Conservation (phyloP, 371 early-diverging fungal species). For the Dinochytrium kinnereticum region DNA sequence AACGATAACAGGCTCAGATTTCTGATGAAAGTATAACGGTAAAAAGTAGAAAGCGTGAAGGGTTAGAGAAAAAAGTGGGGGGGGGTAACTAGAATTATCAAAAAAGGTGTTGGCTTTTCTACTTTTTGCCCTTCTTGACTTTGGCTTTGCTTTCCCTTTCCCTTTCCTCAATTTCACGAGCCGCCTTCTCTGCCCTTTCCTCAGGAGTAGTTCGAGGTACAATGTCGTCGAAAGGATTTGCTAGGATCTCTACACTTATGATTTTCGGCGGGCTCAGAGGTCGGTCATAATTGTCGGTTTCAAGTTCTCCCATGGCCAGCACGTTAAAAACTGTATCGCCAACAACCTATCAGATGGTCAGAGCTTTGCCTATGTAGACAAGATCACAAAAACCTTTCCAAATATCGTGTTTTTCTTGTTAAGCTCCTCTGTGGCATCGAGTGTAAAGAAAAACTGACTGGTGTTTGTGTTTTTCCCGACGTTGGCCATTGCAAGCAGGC, state of each 20-base stretch:
- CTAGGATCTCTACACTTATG: conserved; percentile 67
- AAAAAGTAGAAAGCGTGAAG: background rate
- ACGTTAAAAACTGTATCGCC: conserved; percentile 93
- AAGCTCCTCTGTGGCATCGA: conserved; percentile 84
- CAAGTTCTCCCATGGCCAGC: conserved; percentile 83
- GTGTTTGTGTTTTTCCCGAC: conserved; percentile 78
- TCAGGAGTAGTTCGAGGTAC: conserved; percentile 74
- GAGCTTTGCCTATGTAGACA: background rate
- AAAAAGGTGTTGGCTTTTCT: background rate
- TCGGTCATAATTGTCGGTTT: conserved; percentile 77
- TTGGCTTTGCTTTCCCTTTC: conserved; percentile 43
- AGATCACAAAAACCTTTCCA: conserved; percentile 69
- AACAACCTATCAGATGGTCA: conserved; percentile 62
- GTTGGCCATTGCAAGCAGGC: conserved; percentile 91
- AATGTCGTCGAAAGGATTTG: conserved; percentile 94
- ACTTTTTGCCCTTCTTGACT: conserved; percentile 66
- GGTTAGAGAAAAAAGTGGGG: background rate
- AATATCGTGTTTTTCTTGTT: conserved; percentile 89
- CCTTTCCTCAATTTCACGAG: conserved; percentile 43
- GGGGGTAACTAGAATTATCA: background rate
- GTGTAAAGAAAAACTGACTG: conserved; percentile 94
- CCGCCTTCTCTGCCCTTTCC: conserved; percentile 51
- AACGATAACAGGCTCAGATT: conserved; percentile 85
- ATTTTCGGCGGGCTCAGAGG: conserved; percentile 83
- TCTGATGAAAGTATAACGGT: conserved; percentile 43